Evolutionary conservation across 129 eudicot genomes (phyloP), one percentile per base, ranked within the genome.

Genomic region (Saposhnikovia divaricata): DNA sequence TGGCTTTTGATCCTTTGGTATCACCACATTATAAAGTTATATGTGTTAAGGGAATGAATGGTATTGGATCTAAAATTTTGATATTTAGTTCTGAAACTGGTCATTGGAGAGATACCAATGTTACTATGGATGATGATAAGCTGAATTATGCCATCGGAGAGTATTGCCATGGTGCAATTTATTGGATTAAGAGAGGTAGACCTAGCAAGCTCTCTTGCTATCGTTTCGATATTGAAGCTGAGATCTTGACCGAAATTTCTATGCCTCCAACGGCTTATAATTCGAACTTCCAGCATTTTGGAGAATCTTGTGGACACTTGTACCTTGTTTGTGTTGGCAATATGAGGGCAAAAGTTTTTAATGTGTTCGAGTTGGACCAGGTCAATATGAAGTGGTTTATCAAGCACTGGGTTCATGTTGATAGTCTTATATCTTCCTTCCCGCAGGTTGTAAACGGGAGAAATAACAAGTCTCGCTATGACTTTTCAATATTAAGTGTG

Each of bases 81-180:
- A 69, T 69, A 31, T 37, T 19, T 69, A 31, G 34, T 31, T 69
- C 74, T 0, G 45, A 69, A 37, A 69, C 45, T 37, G 45, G 21
- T 69, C n/a, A 34, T 0, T 69, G 74, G 45, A 69, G 11, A 69
- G 7, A 19, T 42, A 69, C 74, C 45, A 37, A 69, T 69, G 74
- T 69, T 69, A 16, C 74, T 3, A 69, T 13, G 0, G 10, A 69
- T 37, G 39, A 3, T 9, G 3, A 2, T 16, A 5, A 1, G 11
- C 0, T 69, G 37, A 2, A 55, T 9, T 80, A 79, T 16, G 39
- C 68, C n/a, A 40, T 37, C 9, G 87, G 84, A 51, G 55, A 76
- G 21, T 84, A 80, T 15, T 84, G 78, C 75, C 43, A 84, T 19
- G 81, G 79, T 43, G 72, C 55, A 2, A 57, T 84, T 51, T 83